Conservation (phyloP, 2,329 filamentous ascomycete species). For the Trichoderma gracile region DNA sequence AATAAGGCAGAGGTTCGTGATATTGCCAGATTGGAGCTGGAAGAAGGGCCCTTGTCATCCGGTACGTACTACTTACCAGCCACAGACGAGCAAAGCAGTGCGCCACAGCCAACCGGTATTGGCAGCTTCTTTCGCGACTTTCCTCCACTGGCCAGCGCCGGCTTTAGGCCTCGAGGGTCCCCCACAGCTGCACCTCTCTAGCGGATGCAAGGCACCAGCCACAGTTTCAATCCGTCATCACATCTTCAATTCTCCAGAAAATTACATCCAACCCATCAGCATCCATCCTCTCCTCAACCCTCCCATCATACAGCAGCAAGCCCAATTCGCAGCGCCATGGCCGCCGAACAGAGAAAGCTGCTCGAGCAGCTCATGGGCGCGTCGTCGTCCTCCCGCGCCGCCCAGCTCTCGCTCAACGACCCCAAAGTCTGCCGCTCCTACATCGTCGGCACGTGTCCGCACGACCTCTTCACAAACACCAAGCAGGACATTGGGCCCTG, state of each 20-base stretch:
- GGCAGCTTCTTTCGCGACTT: not conserved
- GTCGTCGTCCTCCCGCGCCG: constrained; percentile 69
- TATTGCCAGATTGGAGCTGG: constrained; percentile 22
- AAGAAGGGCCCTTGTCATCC: not conserved
- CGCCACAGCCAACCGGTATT: constrained; percentile 13
- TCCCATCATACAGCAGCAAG: not conserved
- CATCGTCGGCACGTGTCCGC: constrained; percentile 88
- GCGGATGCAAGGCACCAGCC: constrained; percentile 8
- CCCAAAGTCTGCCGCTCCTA: constrained; percentile 94
- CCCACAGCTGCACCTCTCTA: not conserved
- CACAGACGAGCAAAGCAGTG: constrained; percentile 2
- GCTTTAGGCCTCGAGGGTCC: not conserved
- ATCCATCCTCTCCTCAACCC: not conserved
- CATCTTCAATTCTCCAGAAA: constrained; percentile 5
- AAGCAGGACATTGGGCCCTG: constrained; percentile 94
- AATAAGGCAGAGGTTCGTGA: not conserved
- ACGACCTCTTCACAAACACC: constrained; percentile 99
- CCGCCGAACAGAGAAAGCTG: constrained; percentile 96
- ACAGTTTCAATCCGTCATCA: constrained; percentile 22
- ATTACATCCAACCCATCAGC: not conserved
- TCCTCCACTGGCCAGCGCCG: not conserved
- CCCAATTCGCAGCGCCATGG: constrained; percentile 58
- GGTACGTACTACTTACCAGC: constrained; percentile 6
- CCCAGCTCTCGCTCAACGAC: constrained; percentile 85
- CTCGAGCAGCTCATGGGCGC: constrained; percentile 94